Conservation (phyloP, 2,329 filamentous ascomycete species). For the Xylaria arbuscula region DNA sequence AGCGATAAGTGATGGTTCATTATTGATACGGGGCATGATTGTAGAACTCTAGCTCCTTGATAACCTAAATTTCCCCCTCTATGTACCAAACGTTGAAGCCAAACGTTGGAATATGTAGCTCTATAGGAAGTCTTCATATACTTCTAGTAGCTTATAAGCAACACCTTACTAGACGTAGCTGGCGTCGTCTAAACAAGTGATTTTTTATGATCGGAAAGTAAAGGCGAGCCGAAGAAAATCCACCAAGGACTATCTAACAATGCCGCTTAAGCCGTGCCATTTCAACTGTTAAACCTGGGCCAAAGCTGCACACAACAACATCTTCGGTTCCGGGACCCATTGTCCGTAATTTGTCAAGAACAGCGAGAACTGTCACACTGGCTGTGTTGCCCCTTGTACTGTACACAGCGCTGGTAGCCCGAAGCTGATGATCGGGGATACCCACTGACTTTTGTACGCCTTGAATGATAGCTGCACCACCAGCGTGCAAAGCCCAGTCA, state of each 20-base stretch:
- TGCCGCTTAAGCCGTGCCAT: slow-evolving; percentile 37
- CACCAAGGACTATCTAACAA: slow-evolving; percentile 20
- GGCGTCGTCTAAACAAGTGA: neutral
- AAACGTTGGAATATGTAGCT: neutral
- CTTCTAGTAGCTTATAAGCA: neutral
- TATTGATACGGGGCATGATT: neutral
- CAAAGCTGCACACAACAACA: slow-evolving; percentile 36
- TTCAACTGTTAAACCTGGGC: slow-evolving; percentile 37
- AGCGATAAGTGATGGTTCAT: neutral
- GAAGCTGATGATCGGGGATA: slow-evolving; percentile 30
- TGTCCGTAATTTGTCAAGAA: slow-evolving; percentile 34
- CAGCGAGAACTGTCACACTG: slow-evolving; percentile 35
- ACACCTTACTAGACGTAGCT: neutral
- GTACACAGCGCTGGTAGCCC: slow-evolving; percentile 35
- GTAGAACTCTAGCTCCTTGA: neutral
- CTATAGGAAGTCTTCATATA: neutral
- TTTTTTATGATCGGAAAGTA: neutral
- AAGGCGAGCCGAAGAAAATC: neutral
- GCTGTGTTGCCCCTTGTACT: slow-evolving; percentile 36
- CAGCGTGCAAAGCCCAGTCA: slow-evolving; percentile 39
- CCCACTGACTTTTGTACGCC: slow-evolving; percentile 35
- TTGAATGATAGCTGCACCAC: slow-evolving; percentile 37
- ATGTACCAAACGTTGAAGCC: neutral
- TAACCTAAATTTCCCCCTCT: neutral
- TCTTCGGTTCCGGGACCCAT: slow-evolving; percentile 32